A percentile compares a stretch with the other conserved stretches of the same genome.
phyloP scores from a whole-genome alignment of 2,329 filamentous ascomycete species.

The Phialemoniopsis sp. region DNA sequence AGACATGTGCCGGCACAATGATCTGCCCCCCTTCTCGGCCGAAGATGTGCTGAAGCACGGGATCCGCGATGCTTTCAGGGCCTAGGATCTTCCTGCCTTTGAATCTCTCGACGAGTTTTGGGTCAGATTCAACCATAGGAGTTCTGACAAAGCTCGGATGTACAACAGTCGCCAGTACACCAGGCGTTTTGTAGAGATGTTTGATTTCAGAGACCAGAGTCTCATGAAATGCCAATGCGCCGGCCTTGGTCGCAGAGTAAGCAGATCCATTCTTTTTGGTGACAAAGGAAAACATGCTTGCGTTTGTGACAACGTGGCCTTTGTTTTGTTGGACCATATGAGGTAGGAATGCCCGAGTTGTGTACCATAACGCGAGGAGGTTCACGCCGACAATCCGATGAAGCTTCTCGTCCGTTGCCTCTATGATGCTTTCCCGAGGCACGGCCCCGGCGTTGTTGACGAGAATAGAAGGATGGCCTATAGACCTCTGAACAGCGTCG shows the following conservation, averaged over 20 bases:
- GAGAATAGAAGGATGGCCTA: conserved; percentile 36
- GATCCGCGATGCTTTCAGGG: conserved; percentile 37
- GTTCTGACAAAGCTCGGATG: conserved; percentile 41
- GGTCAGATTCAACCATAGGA: conserved; percentile 32
- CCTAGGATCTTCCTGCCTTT: conserved; percentile 23
- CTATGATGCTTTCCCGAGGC: conserved; percentile 43
- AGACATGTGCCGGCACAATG: conserved; percentile 30
- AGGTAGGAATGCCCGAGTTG: conserved; percentile 53
- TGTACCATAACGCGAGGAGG: conserved; percentile 51
- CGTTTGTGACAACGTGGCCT: conserved; percentile 58
- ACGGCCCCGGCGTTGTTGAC: conserved; percentile 34
- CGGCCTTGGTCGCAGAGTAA: conserved; percentile 53
- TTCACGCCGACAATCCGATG: conserved; percentile 57
- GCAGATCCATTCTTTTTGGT: conserved; percentile 49
- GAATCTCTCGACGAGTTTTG: conserved; percentile 16
- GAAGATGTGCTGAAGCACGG: conserved; percentile 44
- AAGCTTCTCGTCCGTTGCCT: conserved; percentile 39
- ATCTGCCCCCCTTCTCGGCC: conserved; percentile 42
- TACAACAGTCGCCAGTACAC: conserved; percentile 48
- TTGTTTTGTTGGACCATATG: conserved; percentile 50
- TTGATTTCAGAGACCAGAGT: conserved; percentile 40
- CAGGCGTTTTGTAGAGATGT: conserved; percentile 45
- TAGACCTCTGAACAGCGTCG: conserved; percentile 28
- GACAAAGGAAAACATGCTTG: conserved; percentile 48
- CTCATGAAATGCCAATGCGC: conserved; percentile 55